Percentiles rank a stretch among this genome's conserved stretches.
Evolutionary conservation across 2,329 filamentous ascomycete genomes (phyloP).

Genomic region (Colletotrichum coccodes): DNA sequence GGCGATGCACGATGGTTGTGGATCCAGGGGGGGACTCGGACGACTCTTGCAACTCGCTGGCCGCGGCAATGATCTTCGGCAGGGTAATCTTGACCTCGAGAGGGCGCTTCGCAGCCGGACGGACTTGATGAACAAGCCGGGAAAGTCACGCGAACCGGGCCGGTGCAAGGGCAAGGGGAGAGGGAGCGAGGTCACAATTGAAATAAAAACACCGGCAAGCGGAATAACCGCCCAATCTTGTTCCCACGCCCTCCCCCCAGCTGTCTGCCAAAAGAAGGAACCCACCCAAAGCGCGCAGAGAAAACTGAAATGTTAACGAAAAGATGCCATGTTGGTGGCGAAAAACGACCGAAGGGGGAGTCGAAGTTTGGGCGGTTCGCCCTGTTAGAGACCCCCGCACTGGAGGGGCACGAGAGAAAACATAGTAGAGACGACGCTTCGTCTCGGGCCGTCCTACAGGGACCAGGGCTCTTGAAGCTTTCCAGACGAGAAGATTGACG

Average conservation of each 20-base stretch:
- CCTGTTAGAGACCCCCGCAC: background rate
- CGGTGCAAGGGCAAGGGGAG: slow-evolving; percentile 5
- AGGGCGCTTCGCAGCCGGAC: background rate
- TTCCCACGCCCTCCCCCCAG: background rate
- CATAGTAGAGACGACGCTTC: slow-evolving; percentile 7
- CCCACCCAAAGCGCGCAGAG: background rate
- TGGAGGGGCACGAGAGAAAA: background rate
- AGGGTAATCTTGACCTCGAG: background rate
- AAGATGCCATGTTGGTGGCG: background rate
- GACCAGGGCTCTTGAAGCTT: slow-evolving; percentile 10
- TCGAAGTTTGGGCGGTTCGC: slow-evolving; percentile 1
- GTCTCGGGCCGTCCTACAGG: slow-evolving; percentile 30
- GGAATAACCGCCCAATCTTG: background rate
- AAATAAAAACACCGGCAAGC: background rate
- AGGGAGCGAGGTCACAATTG: background rate
- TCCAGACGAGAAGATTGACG: background rate
- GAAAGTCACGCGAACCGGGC: slow-evolving; percentile 7
- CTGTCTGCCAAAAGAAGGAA: slow-evolving; percentile 9
- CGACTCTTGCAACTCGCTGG: background rate
- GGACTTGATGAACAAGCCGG: slow-evolving; percentile 17
- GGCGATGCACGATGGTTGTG: too few species aligned
- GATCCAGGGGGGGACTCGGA: too few species aligned
- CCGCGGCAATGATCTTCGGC: slow-evolving; percentile 16
- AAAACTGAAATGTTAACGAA: background rate
- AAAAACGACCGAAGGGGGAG: background rate